Base-by-base conservation (phyloP, 257 asterid genomes). In the Lantana camara region DNA sequence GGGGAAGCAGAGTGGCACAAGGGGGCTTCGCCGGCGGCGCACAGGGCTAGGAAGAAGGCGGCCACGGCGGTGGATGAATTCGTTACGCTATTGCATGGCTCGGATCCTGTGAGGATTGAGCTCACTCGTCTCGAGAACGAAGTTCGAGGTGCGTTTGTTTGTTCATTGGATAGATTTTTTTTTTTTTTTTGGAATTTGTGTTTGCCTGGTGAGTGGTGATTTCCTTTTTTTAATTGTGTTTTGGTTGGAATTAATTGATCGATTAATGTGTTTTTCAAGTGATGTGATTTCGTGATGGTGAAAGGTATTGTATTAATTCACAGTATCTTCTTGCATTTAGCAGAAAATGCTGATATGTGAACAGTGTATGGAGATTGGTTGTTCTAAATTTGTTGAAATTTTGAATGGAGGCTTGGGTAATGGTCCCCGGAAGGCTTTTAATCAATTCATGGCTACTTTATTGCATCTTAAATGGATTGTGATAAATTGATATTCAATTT, bases 101-200 rank as follows among this genome's bases (percentile, higher is more conserved):
- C 91, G 57, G 88, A 86, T 86, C 91, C 95, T 2, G 75, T 86
- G 57, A 85, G 86, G 20, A 64, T 83, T 29, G 89, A 86, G 70
- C 95, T 86, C 73, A 77, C 70, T 63, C 88, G 86, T 60, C 95
- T 86, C 1, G 90, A 86, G 5, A 86, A 86, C 60, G 79, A 83
- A 57, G 55, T 77, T 56, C 68, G 86, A 81, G 91, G 95, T 85
- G 17, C 16, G 34, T 49, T 3, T 27, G 5, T 27, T 27, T 46
- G 27, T 15, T 37, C 32, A 19, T n/a, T 57, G 10, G 44, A 14
- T 44, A 12, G 49, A 44, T 44, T 44, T n/a, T 44, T 44, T 44
- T 14, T 44, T 44, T n/a, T 44, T 44, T 44, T 14, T 3, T 14
- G 15, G 49, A 44, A 9, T 44, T 44, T 44, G 21, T 44, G 14